Percentiles rank a stretch among this genome's conserved stretches.
phyloP scores from a whole-genome alignment of 345 rosid species.

The Corymbia maculata region DNA sequence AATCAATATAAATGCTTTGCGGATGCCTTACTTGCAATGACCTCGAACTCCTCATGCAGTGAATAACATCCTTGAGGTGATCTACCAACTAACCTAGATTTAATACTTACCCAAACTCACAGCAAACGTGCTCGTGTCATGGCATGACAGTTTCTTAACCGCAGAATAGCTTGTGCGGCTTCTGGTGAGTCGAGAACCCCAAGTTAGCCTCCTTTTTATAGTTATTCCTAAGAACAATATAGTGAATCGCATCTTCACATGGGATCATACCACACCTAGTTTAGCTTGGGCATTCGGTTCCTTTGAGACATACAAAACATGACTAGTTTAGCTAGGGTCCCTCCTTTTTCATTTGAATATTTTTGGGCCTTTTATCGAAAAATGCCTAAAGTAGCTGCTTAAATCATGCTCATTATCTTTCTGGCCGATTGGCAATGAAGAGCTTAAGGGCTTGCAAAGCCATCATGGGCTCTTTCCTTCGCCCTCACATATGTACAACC shows the following conservation, averaged over 20 bases:
- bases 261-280: fast-evolving
- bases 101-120: fast-evolving
- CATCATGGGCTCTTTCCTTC: neutral
- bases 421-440: neutral
- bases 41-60: neutral
- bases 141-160: too few relatives aligned
- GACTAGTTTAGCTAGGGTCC: fast-evolving
- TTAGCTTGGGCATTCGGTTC: fast-evolving
- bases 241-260: fast-evolving
- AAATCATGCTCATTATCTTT: neutral
- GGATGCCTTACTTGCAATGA: neutral
- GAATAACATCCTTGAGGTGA: fast-evolving
- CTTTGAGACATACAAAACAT: too few relatives aligned
- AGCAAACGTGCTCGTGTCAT: neutral
- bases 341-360: neutral
- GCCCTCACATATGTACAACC: neutral
- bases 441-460: neutral
- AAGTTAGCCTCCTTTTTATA: fast-evolving
- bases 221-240: too few relatives aligned
- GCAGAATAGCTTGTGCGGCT: fast-evolving
- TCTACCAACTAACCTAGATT: fast-evolving
- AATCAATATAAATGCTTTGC: neutral
- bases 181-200: fast-evolving
- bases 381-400: neutral
- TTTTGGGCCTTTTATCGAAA: neutral